Evolutionary conservation across 305 asterid genomes (phyloP).

Genomic region (Fraxinus dipetala): DNA sequence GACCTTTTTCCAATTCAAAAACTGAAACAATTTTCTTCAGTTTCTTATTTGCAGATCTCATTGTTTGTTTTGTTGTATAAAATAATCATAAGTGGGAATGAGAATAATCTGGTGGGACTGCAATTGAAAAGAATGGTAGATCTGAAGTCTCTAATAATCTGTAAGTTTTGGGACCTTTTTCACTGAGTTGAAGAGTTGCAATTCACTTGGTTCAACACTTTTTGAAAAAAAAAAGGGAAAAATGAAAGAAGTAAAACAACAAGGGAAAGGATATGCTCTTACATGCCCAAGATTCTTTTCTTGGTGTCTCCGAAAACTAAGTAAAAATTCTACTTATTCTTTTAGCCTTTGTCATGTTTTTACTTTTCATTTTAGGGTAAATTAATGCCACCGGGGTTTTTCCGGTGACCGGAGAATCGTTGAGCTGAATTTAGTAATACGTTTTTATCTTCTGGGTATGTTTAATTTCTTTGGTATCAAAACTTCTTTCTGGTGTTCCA

Average conservation of each 20-base stretch:
- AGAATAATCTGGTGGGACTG: not conserved
- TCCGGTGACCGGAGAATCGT: not conserved
- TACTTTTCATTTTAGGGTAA: not conserved
- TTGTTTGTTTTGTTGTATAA: not conserved
- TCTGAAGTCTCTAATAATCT: constrained; percentile 14
- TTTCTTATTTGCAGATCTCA: constrained; percentile 3
- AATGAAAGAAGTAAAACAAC: not conserved
- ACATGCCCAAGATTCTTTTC: constrained; percentile 20
- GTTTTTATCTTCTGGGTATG: not conserved
- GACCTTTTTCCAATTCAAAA: constrained; percentile 5
- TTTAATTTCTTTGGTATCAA: not conserved
- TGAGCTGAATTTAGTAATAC: not conserved
- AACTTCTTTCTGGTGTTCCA: not conserved
- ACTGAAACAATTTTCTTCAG: constrained; percentile 20
- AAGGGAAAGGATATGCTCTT: constrained; percentile 28
- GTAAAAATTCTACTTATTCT: constrained; percentile 10
- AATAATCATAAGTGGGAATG: not conserved
- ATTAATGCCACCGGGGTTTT: not conserved
- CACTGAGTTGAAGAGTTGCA: not conserved
- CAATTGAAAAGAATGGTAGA: constrained; percentile 15
- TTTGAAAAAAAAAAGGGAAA: not conserved
- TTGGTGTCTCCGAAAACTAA: constrained; percentile 19
- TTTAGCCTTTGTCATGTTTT: constrained; percentile 2
- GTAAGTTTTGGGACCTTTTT: constrained; percentile 16
- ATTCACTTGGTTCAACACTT: not conserved